Percentiles rank a stretch among this genome's conserved stretches.
Conservation (phyloP, 805 yeast species). For the Komagataella kurtzmanii region DNA sequence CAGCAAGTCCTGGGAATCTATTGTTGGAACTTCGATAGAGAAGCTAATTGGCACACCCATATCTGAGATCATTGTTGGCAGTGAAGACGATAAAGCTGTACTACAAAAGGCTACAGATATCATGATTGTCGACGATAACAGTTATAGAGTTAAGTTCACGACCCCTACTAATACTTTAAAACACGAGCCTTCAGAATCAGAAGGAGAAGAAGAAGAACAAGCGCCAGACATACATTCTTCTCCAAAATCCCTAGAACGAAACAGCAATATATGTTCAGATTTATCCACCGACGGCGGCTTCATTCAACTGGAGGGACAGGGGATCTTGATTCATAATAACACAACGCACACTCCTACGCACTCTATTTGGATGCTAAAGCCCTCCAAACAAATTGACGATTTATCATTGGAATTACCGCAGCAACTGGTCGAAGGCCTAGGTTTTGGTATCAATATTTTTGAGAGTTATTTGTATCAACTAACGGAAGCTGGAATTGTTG, state of each 20-base stretch:
- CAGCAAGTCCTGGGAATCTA: slow-evolving; percentile 63
- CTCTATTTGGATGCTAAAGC: slow-evolving; percentile 89
- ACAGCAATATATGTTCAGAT: slow-evolving; percentile 9
- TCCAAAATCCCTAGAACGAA: not conserved
- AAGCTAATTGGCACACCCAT: slow-evolving; percentile 47
- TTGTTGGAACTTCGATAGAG: slow-evolving; percentile 53
- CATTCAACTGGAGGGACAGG: slow-evolving; percentile 85
- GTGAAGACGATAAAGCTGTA: slow-evolving; percentile 47
- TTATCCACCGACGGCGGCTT: slow-evolving; percentile 45
- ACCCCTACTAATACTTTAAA: slow-evolving; percentile 27
- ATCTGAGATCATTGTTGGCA: slow-evolving; percentile 51
- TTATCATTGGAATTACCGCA: slow-evolving; percentile 58
- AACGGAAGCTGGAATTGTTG: slow-evolving; percentile 48
- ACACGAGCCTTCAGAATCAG: slow-evolving; percentile 3
- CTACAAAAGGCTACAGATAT: slow-evolving; percentile 57
- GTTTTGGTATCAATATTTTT: slow-evolving; percentile 81
- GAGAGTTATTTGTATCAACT: slow-evolving; percentile 57
- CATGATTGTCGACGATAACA: slow-evolving; percentile 62
- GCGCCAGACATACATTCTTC: not conserved
- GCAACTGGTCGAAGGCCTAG: slow-evolving; percentile 58
- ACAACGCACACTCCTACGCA: slow-evolving; percentile 50
- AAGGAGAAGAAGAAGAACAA: slow-evolving; percentile 5
- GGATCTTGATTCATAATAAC: slow-evolving; percentile 63
- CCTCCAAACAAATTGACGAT: slow-evolving; percentile 49
- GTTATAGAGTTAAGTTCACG: slow-evolving; percentile 65